A percentile compares a stretch with the other conserved stretches of the same genome.
Evolutionary conservation across 768 basidiomycete species (phyloP).

Genomic region (Hericium rajendrae): DNA sequence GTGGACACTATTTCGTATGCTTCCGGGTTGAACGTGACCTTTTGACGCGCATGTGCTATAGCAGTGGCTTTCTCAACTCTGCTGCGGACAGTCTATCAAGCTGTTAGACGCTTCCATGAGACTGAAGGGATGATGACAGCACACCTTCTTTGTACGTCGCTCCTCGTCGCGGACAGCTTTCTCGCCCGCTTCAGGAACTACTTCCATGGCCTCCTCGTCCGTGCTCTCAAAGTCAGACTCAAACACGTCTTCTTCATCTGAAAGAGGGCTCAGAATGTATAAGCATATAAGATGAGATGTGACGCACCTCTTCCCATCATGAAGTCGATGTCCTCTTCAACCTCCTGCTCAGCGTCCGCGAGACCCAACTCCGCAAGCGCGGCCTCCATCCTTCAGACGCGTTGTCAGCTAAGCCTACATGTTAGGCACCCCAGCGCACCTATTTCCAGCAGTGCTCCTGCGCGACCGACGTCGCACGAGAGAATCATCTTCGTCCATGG

Average conservation of each 20-base stretch:
- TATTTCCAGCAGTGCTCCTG: conserved; percentile 72
- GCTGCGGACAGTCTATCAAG: conserved; percentile 39
- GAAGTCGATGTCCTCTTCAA: conserved; percentile 71
- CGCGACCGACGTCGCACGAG: conserved; percentile 48
- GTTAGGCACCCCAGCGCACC: conserved; percentile 30
- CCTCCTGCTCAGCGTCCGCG: conserved; percentile 41
- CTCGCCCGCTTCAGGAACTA: conserved; percentile 48
- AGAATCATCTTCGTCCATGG: conserved; percentile 31
- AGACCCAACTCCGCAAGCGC: conserved; percentile 63
- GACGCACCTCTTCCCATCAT: conserved; percentile 49
- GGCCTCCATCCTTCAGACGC: conserved; percentile 53
- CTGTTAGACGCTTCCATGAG: neutral
- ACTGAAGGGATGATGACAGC: neutral
- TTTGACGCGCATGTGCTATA: conserved; percentile 56
- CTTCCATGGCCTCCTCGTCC: conserved; percentile 52
- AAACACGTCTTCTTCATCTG: conserved; percentile 77
- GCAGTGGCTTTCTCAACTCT: conserved; percentile 56
- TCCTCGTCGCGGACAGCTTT: conserved; percentile 53
- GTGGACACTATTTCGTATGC: conserved; percentile 20
- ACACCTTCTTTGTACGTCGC: conserved; percentile 39
- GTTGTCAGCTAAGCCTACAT: neutral
- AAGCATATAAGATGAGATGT: neutral
- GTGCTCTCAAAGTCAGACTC: conserved; percentile 83
- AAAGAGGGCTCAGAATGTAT: neutral
- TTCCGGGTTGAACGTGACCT: conserved; percentile 59